Evolutionary conservation across 2,329 filamentous ascomycete species (phyloP).

Genomic region (Xylariaceae sp.): DNA sequence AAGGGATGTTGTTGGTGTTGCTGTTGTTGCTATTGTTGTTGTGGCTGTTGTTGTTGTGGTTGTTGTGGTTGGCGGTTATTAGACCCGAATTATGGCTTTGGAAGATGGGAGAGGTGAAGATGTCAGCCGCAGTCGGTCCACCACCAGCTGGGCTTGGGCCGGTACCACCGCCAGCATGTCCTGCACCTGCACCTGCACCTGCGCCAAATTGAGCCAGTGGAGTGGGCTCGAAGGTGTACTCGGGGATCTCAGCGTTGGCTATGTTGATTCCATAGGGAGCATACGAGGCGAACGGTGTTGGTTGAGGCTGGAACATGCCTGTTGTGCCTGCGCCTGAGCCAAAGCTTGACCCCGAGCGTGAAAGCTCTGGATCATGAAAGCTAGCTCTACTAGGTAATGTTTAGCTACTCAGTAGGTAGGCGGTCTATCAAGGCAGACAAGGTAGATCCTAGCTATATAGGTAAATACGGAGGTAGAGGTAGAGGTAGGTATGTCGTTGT

Average conservation of each 20-base stretch:
- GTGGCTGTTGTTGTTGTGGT: constrained; percentile 1
- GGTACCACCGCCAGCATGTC: constrained; percentile 2
- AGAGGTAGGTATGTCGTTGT: neutral
- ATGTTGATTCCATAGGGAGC: constrained; percentile 45
- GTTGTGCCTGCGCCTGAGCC: constrained; percentile 28
- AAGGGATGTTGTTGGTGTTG: constrained; percentile 16
- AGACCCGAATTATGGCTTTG: constrained; percentile 22
- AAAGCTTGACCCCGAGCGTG: constrained; percentile 26
- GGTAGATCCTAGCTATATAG: too few relatives aligned
- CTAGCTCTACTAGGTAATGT: constrained; percentile 1
- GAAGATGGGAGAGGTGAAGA: constrained; percentile 32
- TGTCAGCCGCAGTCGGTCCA: constrained; percentile 26
- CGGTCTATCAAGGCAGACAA: too few relatives aligned
- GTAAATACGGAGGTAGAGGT: too few relatives aligned
- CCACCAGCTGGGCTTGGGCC: constrained; percentile 14
- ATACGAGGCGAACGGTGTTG: constrained; percentile 51
- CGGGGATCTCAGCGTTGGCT: constrained; percentile 32
- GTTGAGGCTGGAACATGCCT: constrained; percentile 60
- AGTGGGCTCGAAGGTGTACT: constrained; percentile 35
- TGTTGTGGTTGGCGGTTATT: constrained; percentile 25
- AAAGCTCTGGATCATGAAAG: constrained; percentile 29
- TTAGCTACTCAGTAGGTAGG: too few relatives aligned
- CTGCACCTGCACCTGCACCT: constrained; percentile 18
- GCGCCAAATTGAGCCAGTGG: constrained; percentile 34
- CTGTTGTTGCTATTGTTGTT: neutral